Evolutionary conservation across 768 basidiomycete species (phyloP).

Genomic region (Agaricus blazei): DNA sequence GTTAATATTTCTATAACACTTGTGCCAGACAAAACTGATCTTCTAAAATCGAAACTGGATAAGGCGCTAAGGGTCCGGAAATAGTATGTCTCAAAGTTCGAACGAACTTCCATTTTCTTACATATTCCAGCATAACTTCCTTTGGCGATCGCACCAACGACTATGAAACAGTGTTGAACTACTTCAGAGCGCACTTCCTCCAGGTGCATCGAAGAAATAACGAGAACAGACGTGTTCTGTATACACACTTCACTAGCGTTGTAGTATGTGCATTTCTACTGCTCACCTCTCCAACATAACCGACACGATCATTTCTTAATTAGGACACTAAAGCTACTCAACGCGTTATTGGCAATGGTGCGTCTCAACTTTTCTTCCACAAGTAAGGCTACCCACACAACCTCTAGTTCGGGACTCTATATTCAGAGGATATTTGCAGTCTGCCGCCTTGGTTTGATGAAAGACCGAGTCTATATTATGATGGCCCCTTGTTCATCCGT

Average conservation of each 20-base stretch:
- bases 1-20: constrained; percentile 5
- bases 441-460: constrained; percentile 59
- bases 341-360: constrained; percentile 78
- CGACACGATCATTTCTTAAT: not conserved
- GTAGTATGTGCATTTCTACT: constrained; percentile 42
- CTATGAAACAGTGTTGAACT: constrained; percentile 76
- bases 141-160: constrained; percentile 79
- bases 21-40: constrained; percentile 67
- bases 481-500: not conserved
- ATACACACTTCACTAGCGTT: constrained; percentile 77
- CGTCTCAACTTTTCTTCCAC: constrained; percentile 15
- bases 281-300: constrained; percentile 1
- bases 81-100: constrained; percentile 48
- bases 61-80: constrained; percentile 67
- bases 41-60: constrained; percentile 67
- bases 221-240: constrained; percentile 74
- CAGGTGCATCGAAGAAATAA: constrained; percentile 79
- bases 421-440: constrained; percentile 70
- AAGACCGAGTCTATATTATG: not conserved
- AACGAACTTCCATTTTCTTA: too few species aligned
- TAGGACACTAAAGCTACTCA: constrained; percentile 84
- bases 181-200: constrained; percentile 85
- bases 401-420: constrained; percentile 64
- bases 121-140: constrained; percentile 60
- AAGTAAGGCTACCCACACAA: constrained; percentile 11